Conservation (phyloP, 1,284 basidiomycete species). For the Sporisorium scitamineum region DNA sequence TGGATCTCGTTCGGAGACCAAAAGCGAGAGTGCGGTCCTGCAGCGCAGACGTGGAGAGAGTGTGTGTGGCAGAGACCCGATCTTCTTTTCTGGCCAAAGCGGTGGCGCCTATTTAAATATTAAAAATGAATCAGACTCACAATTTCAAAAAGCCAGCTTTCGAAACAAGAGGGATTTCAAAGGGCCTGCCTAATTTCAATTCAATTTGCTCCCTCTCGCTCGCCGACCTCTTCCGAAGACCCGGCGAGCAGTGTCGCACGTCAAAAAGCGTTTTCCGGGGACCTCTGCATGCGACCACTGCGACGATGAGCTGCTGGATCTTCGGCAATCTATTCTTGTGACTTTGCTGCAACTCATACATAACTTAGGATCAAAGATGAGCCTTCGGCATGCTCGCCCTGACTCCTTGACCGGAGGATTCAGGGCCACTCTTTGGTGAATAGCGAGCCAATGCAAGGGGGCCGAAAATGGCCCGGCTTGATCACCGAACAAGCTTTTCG, state of each 20-base stretch:
- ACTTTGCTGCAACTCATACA: neutral
- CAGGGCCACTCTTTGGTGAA: neutral
- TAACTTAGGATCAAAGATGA: too few species aligned
- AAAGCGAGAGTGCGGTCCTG: slow-evolving; percentile 4
- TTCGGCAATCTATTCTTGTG: neutral
- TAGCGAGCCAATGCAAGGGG: too few species aligned
- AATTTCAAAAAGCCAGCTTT: neutral
- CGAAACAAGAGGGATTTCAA: neutral
- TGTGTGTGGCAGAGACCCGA: slow-evolving; percentile 8
- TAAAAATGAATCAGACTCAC: neutral
- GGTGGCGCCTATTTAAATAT: too few species aligned
- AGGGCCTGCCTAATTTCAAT: neutral
- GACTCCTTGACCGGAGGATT: too few species aligned
- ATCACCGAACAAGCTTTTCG: slow-evolving; percentile 1
- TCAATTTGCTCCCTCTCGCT: slow-evolving; percentile 3
- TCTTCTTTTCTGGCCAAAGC: slow-evolving; percentile 4
- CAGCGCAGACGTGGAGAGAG: neutral
- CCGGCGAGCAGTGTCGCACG: slow-evolving; percentile 1
- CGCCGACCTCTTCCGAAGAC: slow-evolving; percentile 35
- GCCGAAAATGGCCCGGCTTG: neutral
- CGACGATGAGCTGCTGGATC: neutral
- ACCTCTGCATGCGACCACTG: slow-evolving; percentile 7
- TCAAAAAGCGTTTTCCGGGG: neutral
- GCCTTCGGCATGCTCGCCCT: too few species aligned
- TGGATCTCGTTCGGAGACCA: too few species aligned